These are phyloP conservation scores for Pseudognaphalium luteoalbum DNA, from an alignment of 129 eudicot genomes.

Conservation along the genomic window DNA sequence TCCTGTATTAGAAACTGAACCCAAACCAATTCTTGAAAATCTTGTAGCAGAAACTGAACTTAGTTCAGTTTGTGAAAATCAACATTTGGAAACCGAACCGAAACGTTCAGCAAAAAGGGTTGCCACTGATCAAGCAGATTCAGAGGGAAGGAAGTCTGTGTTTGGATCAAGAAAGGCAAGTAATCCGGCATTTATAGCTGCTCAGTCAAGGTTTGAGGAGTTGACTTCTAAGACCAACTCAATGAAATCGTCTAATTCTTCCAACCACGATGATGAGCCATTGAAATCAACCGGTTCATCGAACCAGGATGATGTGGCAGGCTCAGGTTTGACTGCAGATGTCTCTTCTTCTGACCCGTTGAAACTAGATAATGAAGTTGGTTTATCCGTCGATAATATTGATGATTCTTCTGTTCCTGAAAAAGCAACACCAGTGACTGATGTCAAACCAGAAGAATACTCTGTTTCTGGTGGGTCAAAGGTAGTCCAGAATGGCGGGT, in stretches of 20 bases:
- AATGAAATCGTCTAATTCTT: conserved; percentile 33
- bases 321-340: conserved; percentile 6
- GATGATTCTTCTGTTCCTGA: conserved; percentile 28
- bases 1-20: conserved; percentile 1
- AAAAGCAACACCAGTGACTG: conserved; percentile 26
- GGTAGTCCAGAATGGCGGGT: conserved; percentile 46
- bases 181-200: conserved; percentile 87
- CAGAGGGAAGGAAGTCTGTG: conserved; percentile 51
- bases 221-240: conserved; percentile 50
- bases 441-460: conserved; percentile 30
- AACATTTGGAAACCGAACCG: conserved; percentile 26
- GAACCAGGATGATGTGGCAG: conserved; percentile 1
- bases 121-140: conserved; percentile 53
- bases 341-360: conserved; percentile 15
- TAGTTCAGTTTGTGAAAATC: not conserved
- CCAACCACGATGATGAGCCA: conserved; percentile 35
- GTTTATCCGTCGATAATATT: conserved; percentile 30
- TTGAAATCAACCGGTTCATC: not conserved
- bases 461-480: conserved; percentile 34
- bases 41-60: not conserved
- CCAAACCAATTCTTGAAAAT: conserved; percentile 2
- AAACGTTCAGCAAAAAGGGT: conserved; percentile 42
- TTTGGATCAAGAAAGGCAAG: conserved; percentile 63
- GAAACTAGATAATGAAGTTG: conserved; percentile 7
- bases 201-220: conserved; percentile 85